Evolutionary conservation across 2,329 filamentous ascomycete species (phyloP), one percentile per base, ranked within the genome.

Genomic region (Epichloe elymi): DNA sequence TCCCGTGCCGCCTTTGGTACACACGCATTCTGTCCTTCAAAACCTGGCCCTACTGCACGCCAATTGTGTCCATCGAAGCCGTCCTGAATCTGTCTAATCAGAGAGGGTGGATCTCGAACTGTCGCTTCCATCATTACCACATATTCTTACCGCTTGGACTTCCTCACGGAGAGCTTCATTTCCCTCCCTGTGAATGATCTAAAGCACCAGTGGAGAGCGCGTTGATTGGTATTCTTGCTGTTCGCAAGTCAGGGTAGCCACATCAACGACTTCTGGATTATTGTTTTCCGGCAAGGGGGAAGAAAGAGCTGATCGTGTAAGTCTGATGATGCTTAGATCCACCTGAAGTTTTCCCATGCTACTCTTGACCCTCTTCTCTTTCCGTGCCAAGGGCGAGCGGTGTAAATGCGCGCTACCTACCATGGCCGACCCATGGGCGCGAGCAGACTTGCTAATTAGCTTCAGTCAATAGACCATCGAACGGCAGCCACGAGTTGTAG

Each of bases 141-240:
- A n/a, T 33, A 36, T 41, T 42, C 46, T 49, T 41, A 37, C 33
- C 48, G 40, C 46, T 19, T 38, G 35, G 48, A n/a, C 44, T 48
- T n/a, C 17, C 48, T 45, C 48, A 20, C 53, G 55, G 57, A 56
- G 52, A 59, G 52, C 50, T 53, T 57, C 54, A 56, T 59, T 57
- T 54, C 52, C 52, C 56, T 60, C 55, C 50, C 55, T 57, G 46
- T 48, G 46, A 58, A 56, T 43, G 55, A 52, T 50, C 55, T 53
- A 48, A 54, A 54, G 44, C 53, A 53, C 53, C 52, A 59, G 57
- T 57, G 59, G 52, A 53, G 44, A 44, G 40, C 36, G n/a, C 49
- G 36, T 30, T 17, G 7, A 36, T 46, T 33, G 19, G 26, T 12
- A 5, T 38, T 15, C 14, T 15, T 46, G 33, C 3, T 15, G 17